Evolutionary conservation across 75 land plant species (phyloP), one percentile per base, ranked within the genome.

Genomic region (Picea sitchensis): DNA sequence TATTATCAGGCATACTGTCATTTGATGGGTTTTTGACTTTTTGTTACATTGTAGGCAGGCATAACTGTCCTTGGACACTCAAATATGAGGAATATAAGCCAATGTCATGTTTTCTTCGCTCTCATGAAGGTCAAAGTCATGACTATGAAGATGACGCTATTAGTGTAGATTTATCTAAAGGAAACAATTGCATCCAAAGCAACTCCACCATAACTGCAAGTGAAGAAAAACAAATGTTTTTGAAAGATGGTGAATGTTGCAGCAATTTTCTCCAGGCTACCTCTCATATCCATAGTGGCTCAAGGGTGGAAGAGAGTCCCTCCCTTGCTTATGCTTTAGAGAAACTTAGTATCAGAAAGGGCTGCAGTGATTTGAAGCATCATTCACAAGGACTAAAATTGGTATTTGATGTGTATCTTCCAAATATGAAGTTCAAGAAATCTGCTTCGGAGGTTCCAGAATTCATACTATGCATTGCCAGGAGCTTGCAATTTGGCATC

Each of bases 361-460:
- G 44, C 32, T 59, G 41, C 17, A 57, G 61, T 1, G n/a, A 56
- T 57, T 56, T 21, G 13, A 15, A 38, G 38, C 36, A 76, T 54
- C 14, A 44, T 76, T 23, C 14, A 75, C 54, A 77, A 76, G 95
- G 81, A 73, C 54, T 79, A 30, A 78, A 78, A 20, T 85, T 88
- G 31, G 77, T 77, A 71, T 96, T 91, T 88, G 95, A 92, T 87
- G 91, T 94, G 4, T 90, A 88, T 75, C 79, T 84, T 62, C 99
- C 99, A 15, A 91, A 96, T 67, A 86, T 88, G 84, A 90, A 92
- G 77, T 96, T 96, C 78, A 94, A 84, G 71, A 96, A 96, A 78
- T 86, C 93, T 63, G 83, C 82, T 77, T 96, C 99, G 34, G 96
- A 97, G 2, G 17, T 72, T 77, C 97, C 99, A 11, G 84, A 31